Base-by-base conservation (phyloP, 2,329 filamentous ascomycete genomes). In the Rhynchosporium secalis region DNA sequence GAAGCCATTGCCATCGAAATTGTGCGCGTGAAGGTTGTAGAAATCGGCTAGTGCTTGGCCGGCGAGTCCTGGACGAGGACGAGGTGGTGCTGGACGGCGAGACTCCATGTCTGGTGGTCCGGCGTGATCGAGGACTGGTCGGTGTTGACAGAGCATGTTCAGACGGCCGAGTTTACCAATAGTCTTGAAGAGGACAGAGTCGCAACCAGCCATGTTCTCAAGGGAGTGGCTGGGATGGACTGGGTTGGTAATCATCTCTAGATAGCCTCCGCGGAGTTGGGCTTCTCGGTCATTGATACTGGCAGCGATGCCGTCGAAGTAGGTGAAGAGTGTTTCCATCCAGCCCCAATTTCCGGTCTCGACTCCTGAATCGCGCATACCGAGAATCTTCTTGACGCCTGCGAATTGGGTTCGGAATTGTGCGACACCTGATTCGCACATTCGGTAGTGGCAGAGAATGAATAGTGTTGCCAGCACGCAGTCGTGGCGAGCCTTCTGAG, bases 371-470 rank as follows among this genome's bases (percentile, higher is more conserved):
- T 89, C 84, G 63, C 92, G 84, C 78, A 96, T 85, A 3, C 87
- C 85, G 10, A 97, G 83, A 38, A 98, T 86, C 79, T 96, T 96
- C 77, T 92, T 93, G 45, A 97, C 92, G 0, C 94, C 93, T 0
- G 92, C 92, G 71, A 97, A 92, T 73, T 97, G 94, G 0, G 91
- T 95, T 69, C 92, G 91, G 77, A 97, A 97, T 71, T 94, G 94
- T 26, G 91, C 92, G 68, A 97, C 88, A 3, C 94, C 94, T 0
- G 91, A 95, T 75, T 97, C 93, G 65, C 92, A 95, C 78, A 96
- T 92, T 69, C 96, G 90, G 75, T 96, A 96, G 64, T 97, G 87
- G 73, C 92, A 96, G 3, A 97, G 81, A 8, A 97, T 84, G 45
- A 97, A 83, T 41, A 97, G 86, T 3, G 92, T 96, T 2, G 92